Percentiles rank a stretch among this genome's conserved stretches.
Evolutionary conservation across 2,329 filamentous ascomycete genomes (phyloP).

Genomic region (Ophiocordyceps sinensis): DNA sequence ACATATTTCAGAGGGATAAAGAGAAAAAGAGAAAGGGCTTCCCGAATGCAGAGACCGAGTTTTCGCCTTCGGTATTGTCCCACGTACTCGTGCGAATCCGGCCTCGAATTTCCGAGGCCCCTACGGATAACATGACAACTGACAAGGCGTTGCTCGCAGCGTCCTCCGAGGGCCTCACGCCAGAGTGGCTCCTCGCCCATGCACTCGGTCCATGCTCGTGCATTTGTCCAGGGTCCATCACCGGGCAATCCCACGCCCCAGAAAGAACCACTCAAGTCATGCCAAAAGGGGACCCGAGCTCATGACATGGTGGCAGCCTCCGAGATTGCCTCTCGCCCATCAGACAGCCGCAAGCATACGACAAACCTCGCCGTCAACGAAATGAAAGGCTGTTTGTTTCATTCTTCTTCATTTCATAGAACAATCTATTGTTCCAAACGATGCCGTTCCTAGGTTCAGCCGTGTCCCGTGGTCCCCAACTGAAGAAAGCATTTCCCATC

Average conservation of each 20-base stretch:
- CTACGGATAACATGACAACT: too few relatives aligned
- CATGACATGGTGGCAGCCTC: neutral
- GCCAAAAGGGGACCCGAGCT: neutral
- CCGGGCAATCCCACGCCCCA: neutral
- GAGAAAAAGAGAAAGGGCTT: too few relatives aligned
- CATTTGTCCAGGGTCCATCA: neutral
- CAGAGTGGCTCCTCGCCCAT: neutral
- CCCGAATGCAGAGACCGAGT: too few relatives aligned
- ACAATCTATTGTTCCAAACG: neutral
- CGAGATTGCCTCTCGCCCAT: constrained; percentile 1
- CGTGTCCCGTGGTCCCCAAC: neutral
- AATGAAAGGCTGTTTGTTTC: neutral
- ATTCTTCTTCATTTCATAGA: neutral
- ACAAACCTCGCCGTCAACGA: too few relatives aligned
- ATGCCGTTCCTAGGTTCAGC: neutral
- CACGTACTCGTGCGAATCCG: too few relatives aligned
- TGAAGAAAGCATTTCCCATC: neutral
- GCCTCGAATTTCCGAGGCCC: too few relatives aligned
- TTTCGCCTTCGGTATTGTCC: too few relatives aligned
- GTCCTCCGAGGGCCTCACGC: too few relatives aligned
- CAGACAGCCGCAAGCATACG: neutral
- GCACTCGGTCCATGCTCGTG: neutral
- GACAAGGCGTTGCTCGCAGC: too few relatives aligned
- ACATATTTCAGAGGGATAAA: too few relatives aligned
- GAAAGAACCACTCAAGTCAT: too few relatives aligned